phyloP scores from a whole-genome alignment of 495 filamentous ascomycete species.

The Penicillium odoratum region DNA sequence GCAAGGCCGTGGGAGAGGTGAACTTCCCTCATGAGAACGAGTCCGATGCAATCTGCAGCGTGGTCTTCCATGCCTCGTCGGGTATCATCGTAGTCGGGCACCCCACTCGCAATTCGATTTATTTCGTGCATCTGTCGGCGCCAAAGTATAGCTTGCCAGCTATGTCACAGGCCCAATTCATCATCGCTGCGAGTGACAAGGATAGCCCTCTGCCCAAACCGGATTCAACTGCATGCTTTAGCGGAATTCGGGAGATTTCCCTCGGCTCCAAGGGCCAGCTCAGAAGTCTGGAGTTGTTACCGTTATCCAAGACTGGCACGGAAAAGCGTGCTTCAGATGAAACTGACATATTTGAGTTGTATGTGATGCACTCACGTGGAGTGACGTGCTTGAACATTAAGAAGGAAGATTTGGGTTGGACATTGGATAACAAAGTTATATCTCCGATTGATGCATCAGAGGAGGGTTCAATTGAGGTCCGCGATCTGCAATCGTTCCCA shows the following conservation, averaged over 20 bases:
- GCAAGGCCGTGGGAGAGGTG: constrained; percentile 93
- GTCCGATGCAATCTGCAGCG: constrained; percentile 93
- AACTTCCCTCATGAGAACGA: constrained; percentile 96
- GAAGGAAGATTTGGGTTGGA: constrained; percentile 87
- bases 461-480: constrained; percentile 57
- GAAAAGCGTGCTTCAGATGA: constrained; percentile 52
- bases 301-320: constrained; percentile 48
- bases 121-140: constrained; percentile 91
- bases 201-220: constrained; percentile 74
- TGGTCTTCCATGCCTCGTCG: constrained; percentile 85
- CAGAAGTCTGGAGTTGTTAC: constrained; percentile 84
- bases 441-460: constrained; percentile 67
- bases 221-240: constrained; percentile 94
- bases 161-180: constrained; percentile 84
- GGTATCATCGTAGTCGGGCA: constrained; percentile 94
- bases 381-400: constrained; percentile 83
- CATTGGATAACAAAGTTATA: constrained; percentile 78
- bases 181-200: constrained; percentile 70
- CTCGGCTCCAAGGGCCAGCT: constrained; percentile 85
- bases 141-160: constrained; percentile 79
- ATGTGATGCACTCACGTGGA: constrained; percentile 95
- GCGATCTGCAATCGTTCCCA: constrained; percentile 48
- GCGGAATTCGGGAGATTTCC: constrained; percentile 90
- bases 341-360: constrained; percentile 81
- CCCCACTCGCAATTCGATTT: constrained; percentile 94